phyloP scores from a whole-genome alignment of 352 stramenopile species.

The Globisporangium emineosum region DNA sequence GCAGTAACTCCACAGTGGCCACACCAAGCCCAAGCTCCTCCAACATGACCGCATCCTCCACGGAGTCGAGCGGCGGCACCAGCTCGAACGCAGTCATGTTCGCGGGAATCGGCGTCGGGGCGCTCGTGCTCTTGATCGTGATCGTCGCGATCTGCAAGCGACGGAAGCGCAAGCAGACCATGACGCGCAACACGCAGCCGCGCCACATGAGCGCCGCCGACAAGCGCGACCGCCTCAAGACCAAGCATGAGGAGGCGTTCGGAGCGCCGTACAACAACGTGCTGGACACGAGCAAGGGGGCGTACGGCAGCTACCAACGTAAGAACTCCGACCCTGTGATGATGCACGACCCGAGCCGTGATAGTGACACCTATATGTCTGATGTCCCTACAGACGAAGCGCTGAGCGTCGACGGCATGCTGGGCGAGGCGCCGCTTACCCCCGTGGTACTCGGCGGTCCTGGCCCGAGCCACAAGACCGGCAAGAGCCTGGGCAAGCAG shows the following conservation, averaged over 20 bases:
- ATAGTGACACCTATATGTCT: slow-evolving; percentile 24
- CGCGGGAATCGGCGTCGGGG: slow-evolving; percentile 50
- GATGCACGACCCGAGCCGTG: slow-evolving; percentile 30
- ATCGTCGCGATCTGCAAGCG: slow-evolving; percentile 44
- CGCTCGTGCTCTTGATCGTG: slow-evolving; percentile 45
- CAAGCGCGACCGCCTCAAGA: slow-evolving; percentile 42
- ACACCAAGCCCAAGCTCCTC: background rate
- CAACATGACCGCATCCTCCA: background rate
- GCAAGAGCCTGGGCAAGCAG: slow-evolving; percentile 31
- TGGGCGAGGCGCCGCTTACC: slow-evolving; percentile 42
- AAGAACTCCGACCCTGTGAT: slow-evolving; percentile 36
- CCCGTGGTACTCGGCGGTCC: slow-evolving; percentile 42
- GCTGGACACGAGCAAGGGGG: slow-evolving; percentile 46
- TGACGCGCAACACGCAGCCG: slow-evolving; percentile 11
- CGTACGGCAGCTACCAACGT: slow-evolving; percentile 31
- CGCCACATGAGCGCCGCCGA: slow-evolving; percentile 14
- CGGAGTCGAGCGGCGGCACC: background rate
- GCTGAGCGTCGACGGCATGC: slow-evolving; percentile 55
- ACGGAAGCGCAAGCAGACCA: slow-evolving; percentile 27
- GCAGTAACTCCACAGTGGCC: slow-evolving; percentile 15
- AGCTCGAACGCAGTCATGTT: slow-evolving; percentile 39
- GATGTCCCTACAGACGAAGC: slow-evolving; percentile 36
- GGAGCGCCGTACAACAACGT: slow-evolving; percentile 47
- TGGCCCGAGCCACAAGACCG: background rate
- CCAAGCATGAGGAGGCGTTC: slow-evolving; percentile 37